phyloP scores from a whole-genome alignment of 1,284 basidiomycete species.

The Somion occarium region DNA sequence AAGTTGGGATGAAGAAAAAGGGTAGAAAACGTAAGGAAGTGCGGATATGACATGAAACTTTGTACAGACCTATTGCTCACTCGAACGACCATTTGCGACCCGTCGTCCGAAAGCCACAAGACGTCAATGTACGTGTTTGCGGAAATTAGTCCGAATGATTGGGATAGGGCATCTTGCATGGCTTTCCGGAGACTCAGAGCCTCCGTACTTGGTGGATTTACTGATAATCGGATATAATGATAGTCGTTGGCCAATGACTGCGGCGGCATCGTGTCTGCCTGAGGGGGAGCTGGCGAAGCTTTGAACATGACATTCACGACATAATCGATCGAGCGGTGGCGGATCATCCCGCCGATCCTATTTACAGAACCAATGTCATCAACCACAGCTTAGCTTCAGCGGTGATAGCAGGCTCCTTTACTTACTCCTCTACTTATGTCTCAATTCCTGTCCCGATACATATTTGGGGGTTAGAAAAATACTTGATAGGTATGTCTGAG shows the following conservation, averaged over 20 bases:
- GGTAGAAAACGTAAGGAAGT: background rate
- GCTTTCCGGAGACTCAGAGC: conserved; percentile 35
- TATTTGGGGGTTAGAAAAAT: too few species aligned
- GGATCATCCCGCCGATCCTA: too few species aligned
- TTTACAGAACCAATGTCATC: too few species aligned
- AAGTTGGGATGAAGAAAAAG: background rate
- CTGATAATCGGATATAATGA: conserved; percentile 36
- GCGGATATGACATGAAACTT: background rate
- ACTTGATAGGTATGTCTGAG: too few species aligned
- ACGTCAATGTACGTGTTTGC: conserved; percentile 40
- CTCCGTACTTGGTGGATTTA: conserved; percentile 31
- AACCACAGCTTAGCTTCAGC: too few species aligned
- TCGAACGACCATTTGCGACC: conserved; percentile 32
- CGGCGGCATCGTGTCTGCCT: background rate
- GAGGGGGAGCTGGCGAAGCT: background rate
- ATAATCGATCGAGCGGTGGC: too few species aligned
- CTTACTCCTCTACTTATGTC: too few species aligned
- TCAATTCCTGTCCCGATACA: too few species aligned
- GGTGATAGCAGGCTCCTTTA: too few species aligned
- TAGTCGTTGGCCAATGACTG: conserved; percentile 14
- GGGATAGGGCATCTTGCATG: conserved; percentile 38
- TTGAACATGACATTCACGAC: too few species aligned
- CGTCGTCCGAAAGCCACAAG: conserved; percentile 31
- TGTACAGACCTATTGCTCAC: conserved; percentile 25
- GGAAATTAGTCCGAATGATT: conserved; percentile 36